Base-by-base conservation (phyloP, 768 basidiomycete species). In the Lactifluus pinguis region DNA sequence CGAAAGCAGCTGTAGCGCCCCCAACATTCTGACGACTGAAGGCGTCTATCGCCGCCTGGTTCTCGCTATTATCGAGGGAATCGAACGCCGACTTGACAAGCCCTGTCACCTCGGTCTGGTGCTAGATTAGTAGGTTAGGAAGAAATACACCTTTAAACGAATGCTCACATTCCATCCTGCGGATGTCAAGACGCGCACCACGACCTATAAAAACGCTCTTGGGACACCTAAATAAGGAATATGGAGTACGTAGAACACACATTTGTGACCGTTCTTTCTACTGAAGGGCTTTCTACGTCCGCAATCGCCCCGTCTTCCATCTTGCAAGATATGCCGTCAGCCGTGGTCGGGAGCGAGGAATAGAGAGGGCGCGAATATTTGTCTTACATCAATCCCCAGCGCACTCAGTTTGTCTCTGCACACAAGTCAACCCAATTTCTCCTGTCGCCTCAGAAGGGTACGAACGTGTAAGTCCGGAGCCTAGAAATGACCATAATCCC, bases 371-470 rank as follows among this genome's bases (percentile, higher is more conserved):
- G 29, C 6, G 29, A 25, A 17, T 29, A 3, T 9, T 9, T 17
- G 7, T 52, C 60, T 57, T 57, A 61, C 60, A 29, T 61, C 60
- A 36, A 61, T 61, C 15, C 60, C 60, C 11, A 61, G 55, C 17
- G 60, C 60, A 38, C 55, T 53, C 14, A 61, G 45, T 34, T 61
- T 61, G 36, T 51, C 49, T 51, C 60, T 61, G 21, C 9, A 19
- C 7, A 5, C 34, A 38, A n/a, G 4, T 54, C 1, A 54, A 38
- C 38, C 10, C 9, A 14, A 10, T 21, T 13, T 34, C n/a, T 13
- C 34, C 10, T n/a, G 0, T 2, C 21, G n/a, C 5, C 6, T 17
- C 13, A 5, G 11, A 30, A 29, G 29, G n/a, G 10, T 47, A 57
- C 60, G 50, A 53, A 61, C 60, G 60, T 57, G 36, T 61, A 61